Percentiles rank a stretch among this genome's conserved stretches.
Evolutionary conservation across 805 yeast species (phyloP).

Genomic region (Ogataea nitratoaversa): DNA sequence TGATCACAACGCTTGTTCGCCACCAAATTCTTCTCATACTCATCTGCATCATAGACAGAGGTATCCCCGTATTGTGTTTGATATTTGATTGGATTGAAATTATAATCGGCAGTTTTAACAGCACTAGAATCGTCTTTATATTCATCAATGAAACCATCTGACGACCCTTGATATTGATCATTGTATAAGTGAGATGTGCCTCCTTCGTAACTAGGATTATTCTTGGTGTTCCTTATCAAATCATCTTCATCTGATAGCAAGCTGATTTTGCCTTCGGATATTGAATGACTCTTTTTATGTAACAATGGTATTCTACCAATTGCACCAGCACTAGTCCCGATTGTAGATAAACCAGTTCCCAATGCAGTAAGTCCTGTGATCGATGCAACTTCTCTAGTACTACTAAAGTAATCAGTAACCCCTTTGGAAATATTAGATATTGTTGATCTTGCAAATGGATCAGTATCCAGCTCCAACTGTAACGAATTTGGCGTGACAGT

Average conservation of each 20-base stretch:
- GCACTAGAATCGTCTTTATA: background rate
- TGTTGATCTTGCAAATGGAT: constrained; percentile 19
- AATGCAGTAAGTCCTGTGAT: too few species aligned
- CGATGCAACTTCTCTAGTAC: too few species aligned
- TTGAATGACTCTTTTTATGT: background rate
- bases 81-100: background rate
- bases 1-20: too few species aligned
- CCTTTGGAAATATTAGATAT: constrained; percentile 19
- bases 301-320: background rate
- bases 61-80: background rate
- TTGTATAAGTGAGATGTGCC: background rate
- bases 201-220: background rate
- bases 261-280: background rate
- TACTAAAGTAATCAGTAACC: constrained; percentile 10
- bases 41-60: background rate
- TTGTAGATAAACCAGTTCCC: too few species aligned
- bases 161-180: too few species aligned
- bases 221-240: background rate
- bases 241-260: background rate
- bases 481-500: background rate
- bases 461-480: constrained; percentile 9
- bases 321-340: background rate
- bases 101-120: background rate
- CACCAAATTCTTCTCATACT: background rate
- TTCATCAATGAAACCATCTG: too few species aligned